These are phyloP conservation scores for Globisporangium radiosum DNA, from an alignment of 352 stramenopile genomes.

Conservation along the genomic window DNA sequence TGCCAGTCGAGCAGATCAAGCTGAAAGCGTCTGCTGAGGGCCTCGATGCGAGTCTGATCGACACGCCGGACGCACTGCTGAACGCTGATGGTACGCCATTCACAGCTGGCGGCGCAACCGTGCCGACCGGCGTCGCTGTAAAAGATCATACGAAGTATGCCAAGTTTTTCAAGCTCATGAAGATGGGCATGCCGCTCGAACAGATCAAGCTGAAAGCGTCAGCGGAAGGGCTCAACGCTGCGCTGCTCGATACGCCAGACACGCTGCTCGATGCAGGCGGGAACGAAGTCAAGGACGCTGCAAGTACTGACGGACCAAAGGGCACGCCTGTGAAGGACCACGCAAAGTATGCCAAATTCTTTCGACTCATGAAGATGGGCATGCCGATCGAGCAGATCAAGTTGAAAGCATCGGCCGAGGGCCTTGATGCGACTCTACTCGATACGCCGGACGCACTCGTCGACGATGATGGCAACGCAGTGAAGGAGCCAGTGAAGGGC, in stretches of 20 bases:
- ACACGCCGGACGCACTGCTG: slow-evolving; percentile 53
- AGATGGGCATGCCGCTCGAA: slow-evolving; percentile 80
- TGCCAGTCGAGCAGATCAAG: slow-evolving; percentile 85
- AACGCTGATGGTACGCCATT: slow-evolving; percentile 54
- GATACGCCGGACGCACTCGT: slow-evolving; percentile 57
- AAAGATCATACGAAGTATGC: slow-evolving; percentile 89
- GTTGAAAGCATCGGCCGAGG: slow-evolving; percentile 65
- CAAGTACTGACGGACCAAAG: slow-evolving; percentile 7
- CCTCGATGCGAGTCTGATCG: slow-evolving; percentile 42
- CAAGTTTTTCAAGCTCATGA: slow-evolving; percentile 94
- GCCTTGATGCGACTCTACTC: slow-evolving; percentile 41
- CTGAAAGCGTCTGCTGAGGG: slow-evolving; percentile 68
- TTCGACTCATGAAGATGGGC: slow-evolving; percentile 89
- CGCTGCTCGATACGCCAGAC: slow-evolving; percentile 52
- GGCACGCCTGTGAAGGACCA: slow-evolving; percentile 76
- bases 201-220: slow-evolving; percentile 87
- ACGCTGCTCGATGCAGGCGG: slow-evolving; percentile 48
- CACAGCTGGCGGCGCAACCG: slow-evolving; percentile 1
- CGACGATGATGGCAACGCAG: slow-evolving; percentile 53
- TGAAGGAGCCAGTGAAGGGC: slow-evolving; percentile 10
- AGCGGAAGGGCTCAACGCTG: slow-evolving; percentile 47
- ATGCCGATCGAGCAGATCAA: slow-evolving; percentile 88
- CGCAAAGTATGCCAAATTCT: slow-evolving; percentile 91
- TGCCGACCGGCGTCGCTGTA: slow-evolving; percentile 24
- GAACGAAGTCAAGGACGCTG: neutral